These are phyloP conservation scores for Apiospora malaysiana DNA, from an alignment of 2,329 filamentous ascomycete genomes.

Conservation along the genomic window DNA sequence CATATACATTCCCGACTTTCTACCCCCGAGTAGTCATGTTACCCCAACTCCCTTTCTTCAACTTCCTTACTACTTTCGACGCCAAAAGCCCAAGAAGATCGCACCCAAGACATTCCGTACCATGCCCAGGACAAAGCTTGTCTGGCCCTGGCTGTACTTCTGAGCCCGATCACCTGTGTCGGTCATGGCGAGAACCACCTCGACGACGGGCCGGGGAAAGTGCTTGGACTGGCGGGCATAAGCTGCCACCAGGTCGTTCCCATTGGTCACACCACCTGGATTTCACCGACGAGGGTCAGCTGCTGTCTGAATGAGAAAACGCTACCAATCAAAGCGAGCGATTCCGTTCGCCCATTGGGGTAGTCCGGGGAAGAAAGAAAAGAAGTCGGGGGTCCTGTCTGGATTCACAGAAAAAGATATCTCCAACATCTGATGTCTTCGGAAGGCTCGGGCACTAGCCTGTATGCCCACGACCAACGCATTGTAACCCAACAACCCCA, in stretches of 20 bases:
- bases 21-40: not conserved
- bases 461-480: not conserved
- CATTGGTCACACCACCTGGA: conserved; percentile 42
- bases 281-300: not conserved
- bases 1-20: not conserved
- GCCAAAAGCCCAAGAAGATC: conserved; percentile 24
- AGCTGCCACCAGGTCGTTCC: conserved; percentile 60
- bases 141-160: conserved; percentile 47
- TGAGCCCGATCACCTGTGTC: conserved; percentile 57
- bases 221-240: conserved; percentile 52
- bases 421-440: not conserved
- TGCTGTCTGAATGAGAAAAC: not conserved
- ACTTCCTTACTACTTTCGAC: not conserved
- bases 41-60: not conserved
- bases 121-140: conserved; percentile 40
- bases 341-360: not conserved
- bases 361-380: not conserved
- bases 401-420: not conserved
- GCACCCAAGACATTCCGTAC: conserved; percentile 46
- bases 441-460: conserved; percentile 11
- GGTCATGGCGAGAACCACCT: conserved; percentile 49
- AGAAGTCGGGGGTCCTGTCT: too few species aligned
- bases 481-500: not conserved
- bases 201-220: conserved; percentile 50
- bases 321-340: not conserved